These are phyloP conservation scores for Collybia nuda DNA, from an alignment of 768 basidiomycete species.

Conservation along the genomic window DNA sequence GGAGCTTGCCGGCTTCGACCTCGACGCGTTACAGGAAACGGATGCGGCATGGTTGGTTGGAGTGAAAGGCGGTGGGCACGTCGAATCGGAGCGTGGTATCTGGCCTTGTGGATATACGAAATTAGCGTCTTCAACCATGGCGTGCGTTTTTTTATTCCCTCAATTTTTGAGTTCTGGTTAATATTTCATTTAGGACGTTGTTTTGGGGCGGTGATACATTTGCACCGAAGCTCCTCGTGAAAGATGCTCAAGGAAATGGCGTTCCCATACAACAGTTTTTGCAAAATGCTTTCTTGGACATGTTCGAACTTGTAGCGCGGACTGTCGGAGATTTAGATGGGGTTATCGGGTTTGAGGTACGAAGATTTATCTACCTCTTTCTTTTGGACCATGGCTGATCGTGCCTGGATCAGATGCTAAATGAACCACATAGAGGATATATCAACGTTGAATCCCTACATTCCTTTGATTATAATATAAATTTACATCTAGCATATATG, in stretches of 20 bases:
- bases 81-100: constrained; percentile 75
- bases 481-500: constrained; percentile 80
- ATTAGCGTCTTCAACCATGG: constrained; percentile 90
- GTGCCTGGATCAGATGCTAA: constrained; percentile 64
- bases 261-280: constrained; percentile 79
- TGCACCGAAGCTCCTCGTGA: constrained; percentile 68
- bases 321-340: constrained; percentile 73
- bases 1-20: constrained; percentile 81
- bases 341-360: constrained; percentile 88
- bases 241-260: constrained; percentile 41
- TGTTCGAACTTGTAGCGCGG: constrained; percentile 68
- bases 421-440: constrained; percentile 94
- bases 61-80: constrained; percentile 72
- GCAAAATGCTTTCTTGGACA: constrained; percentile 77
- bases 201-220: constrained; percentile 94
- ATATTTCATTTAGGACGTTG: constrained; percentile 57
- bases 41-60: constrained; percentile 89
- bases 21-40: constrained; percentile 73
- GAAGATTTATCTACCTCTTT: constrained; percentile 5
- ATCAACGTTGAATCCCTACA: constrained; percentile 81
- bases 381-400: not conserved
- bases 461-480: constrained; percentile 90
- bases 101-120: constrained; percentile 97
- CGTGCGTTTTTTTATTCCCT: constrained; percentile 46
- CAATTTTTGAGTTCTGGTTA: not conserved